Conservation (phyloP, 2,329 filamentous ascomycete species). For the Trichoderma lentiforme region DNA sequence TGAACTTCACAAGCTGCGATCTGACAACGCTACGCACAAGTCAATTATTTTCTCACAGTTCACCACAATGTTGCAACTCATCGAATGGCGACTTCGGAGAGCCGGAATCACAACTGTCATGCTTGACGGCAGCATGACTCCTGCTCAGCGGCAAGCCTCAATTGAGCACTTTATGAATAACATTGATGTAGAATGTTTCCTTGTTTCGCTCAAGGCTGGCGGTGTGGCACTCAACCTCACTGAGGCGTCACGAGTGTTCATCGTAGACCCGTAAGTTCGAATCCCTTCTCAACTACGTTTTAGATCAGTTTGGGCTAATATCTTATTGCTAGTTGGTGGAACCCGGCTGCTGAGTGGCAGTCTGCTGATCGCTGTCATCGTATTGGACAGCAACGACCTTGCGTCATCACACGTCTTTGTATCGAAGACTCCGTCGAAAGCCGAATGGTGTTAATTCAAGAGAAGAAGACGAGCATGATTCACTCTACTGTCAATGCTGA, state of each 20-base stretch:
- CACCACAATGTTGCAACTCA: conserved; percentile 93
- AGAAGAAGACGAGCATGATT: conserved; percentile 99
- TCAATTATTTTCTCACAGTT: conserved; percentile 98
- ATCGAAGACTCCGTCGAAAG: conserved; percentile 98
- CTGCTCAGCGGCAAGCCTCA: conserved; percentile 84
- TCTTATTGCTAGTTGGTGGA: conserved; percentile 74
- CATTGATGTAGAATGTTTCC: conserved; percentile 87
- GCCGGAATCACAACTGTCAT: conserved; percentile 98
- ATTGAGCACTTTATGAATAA: conserved; percentile 98
- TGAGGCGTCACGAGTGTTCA: conserved; percentile 91
- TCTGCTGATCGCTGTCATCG: conserved; percentile 91
- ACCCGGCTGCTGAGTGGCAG: conserved; percentile 99
- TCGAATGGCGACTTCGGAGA: conserved; percentile 92
- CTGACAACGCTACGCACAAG: conserved; percentile 90
- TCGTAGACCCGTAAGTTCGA: conserved; percentile 78
- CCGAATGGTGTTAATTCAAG: conserved; percentile 90
- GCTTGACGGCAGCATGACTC: conserved; percentile 97
- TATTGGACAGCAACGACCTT: conserved; percentile 91
- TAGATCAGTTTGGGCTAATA: conserved; percentile 5
- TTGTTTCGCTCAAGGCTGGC: conserved; percentile 93
- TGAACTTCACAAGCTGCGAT: conserved; percentile 86
- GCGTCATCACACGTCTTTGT: conserved; percentile 88
- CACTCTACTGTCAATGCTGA: conserved; percentile 95
- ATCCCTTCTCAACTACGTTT: background rate
- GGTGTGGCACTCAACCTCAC: conserved; percentile 94